A percentile compares a stretch with the other conserved stretches of the same genome.
phyloP scores from a whole-genome alignment of 306 rosid species.

The Fagus crenata region DNA sequence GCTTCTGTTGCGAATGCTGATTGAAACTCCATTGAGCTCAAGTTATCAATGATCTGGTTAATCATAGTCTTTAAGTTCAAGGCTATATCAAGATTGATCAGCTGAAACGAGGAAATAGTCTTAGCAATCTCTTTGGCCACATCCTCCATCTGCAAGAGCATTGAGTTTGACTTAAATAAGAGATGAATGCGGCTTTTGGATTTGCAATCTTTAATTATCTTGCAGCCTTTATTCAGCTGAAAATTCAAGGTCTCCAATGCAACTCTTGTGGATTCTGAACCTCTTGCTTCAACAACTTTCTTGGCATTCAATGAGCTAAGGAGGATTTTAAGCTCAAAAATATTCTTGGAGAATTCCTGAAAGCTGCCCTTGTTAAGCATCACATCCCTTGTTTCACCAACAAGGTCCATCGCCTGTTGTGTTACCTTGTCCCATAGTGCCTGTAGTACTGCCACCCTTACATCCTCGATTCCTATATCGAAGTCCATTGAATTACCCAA shows the following conservation, averaged over 20 bases:
- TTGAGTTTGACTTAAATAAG: constrained; percentile 24
- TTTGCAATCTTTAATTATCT: constrained; percentile 33
- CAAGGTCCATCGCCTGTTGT: constrained; percentile 22
- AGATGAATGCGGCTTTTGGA: constrained; percentile 29
- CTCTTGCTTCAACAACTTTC: constrained; percentile 20
- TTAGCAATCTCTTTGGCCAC: constrained; percentile 35
- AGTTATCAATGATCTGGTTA: constrained; percentile 26
- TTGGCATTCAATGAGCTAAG: constrained; percentile 9
- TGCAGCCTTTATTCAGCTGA: constrained; percentile 31
- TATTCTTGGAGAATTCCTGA: constrained; percentile 26
- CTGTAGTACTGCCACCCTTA: constrained; percentile 25
- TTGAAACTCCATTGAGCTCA: constrained; percentile 26
- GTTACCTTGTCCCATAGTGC: constrained; percentile 27
- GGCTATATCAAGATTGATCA: constrained; percentile 31
- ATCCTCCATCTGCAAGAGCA: constrained; percentile 31
- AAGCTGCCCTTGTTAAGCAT: constrained; percentile 32
- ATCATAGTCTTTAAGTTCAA: constrained; percentile 24
- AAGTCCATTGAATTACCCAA: constrained; percentile 13
- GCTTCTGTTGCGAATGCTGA: constrained; percentile 26
- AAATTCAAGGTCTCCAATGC: constrained; percentile 14
- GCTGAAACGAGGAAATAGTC: constrained; percentile 35
- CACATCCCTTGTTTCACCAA: constrained; percentile 23
- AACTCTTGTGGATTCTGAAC: constrained; percentile 29
- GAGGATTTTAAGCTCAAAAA: constrained; percentile 27
- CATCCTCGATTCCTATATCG: constrained; percentile 15